These are phyloP conservation scores for Hura crepitans DNA, from an alignment of 441 rosid genomes.

Conservation along the genomic window DNA sequence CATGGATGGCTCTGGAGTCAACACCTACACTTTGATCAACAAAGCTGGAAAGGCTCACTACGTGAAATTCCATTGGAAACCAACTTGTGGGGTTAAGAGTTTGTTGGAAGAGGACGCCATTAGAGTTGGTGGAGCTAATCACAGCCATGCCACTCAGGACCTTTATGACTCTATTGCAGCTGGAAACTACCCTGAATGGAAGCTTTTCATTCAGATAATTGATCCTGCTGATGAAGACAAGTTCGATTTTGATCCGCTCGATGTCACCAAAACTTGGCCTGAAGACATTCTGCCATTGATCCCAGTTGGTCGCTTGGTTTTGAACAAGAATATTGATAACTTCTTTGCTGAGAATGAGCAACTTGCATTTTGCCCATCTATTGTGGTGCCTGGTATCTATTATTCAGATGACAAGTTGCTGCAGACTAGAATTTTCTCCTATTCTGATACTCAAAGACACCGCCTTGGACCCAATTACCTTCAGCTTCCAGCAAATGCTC, in stretches of 20 bases:
- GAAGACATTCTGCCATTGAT: constrained; percentile 87
- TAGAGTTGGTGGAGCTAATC: constrained; percentile 86
- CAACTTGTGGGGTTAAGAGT: constrained; percentile 80
- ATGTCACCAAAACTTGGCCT: constrained; percentile 94
- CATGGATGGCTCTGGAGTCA: constrained; percentile 90
- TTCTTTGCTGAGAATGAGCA: constrained; percentile 91
- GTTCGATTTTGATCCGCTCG: constrained; percentile 90
- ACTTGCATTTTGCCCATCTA: constrained; percentile 85
- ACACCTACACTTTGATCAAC: constrained; percentile 74
- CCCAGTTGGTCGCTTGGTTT: constrained; percentile 95
- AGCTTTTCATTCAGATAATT: constrained; percentile 76
- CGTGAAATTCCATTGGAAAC: constrained; percentile 93
- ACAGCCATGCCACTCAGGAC: constrained; percentile 94
- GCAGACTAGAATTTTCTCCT: constrained; percentile 77
- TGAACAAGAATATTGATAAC: constrained; percentile 94
- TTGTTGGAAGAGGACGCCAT: constrained; percentile 83
- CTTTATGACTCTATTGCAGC: constrained; percentile 84
- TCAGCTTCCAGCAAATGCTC: constrained; percentile 86
- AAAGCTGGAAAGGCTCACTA: constrained; percentile 74
- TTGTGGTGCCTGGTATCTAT: constrained; percentile 81
- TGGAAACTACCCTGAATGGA: constrained; percentile 91
- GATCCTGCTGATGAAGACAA: constrained; percentile 79
- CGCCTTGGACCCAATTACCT: constrained; percentile 97
- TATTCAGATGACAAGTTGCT: constrained; percentile 89
- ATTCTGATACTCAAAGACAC: constrained; percentile 89